Conservation (phyloP, 169 alveolate genomes). For the Cyclospora cayetanensis region DNA sequence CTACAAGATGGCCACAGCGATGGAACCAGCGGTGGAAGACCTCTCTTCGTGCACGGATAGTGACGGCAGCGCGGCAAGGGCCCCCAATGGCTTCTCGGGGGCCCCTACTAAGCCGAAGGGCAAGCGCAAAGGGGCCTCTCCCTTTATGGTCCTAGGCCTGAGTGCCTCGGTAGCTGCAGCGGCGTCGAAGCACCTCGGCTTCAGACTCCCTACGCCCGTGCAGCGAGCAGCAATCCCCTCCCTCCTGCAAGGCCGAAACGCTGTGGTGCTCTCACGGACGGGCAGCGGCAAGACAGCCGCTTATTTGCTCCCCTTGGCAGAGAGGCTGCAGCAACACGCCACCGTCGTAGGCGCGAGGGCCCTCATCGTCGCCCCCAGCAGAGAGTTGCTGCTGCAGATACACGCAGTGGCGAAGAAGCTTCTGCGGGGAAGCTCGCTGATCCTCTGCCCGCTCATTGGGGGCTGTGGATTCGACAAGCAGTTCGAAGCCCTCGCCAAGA, state of each 20-base stretch:
- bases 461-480: conserved; percentile 93
- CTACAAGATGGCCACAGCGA: neutral
- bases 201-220: conserved; percentile 92
- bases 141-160: conserved; percentile 49
- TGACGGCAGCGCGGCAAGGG: neutral
- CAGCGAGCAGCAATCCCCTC: conserved; percentile 93
- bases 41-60: neutral
- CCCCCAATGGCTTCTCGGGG: neutral
- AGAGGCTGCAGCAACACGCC: conserved; percentile 78
- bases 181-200: conserved; percentile 69
- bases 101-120: neutral
- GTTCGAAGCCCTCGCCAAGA: conserved; percentile 91
- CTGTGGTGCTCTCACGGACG: conserved; percentile 91
- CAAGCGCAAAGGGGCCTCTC: neutral
- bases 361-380: conserved; percentile 91
- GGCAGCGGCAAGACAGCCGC: conserved; percentile 96
- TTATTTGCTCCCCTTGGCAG: conserved; percentile 88
- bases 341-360: conserved; percentile 92
- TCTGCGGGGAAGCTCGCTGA: conserved; percentile 80
- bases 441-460: conserved; percentile 89
- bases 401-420: conserved; percentile 78
- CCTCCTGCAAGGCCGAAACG: conserved; percentile 89
- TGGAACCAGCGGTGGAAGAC: neutral
- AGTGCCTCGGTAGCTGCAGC: conserved; percentile 21
- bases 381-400: conserved; percentile 92